Conservation (phyloP, 108 stramenopile species). For the Pseudonitzschia delicatissima region DNA sequence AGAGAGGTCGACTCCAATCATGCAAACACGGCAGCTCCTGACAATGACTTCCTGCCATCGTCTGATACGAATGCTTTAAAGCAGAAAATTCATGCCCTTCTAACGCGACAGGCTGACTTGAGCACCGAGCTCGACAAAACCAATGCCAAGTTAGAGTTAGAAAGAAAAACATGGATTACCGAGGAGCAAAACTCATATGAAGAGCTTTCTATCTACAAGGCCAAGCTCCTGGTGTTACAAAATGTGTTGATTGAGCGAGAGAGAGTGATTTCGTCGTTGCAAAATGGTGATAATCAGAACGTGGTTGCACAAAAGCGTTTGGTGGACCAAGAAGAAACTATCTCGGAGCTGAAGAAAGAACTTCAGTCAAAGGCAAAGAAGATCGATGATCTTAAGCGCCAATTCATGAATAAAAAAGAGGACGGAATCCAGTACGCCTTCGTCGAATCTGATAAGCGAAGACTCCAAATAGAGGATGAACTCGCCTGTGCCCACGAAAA, state of each 20-base stretch:
- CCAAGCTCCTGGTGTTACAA: neutral
- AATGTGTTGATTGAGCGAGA: neutral
- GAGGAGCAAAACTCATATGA: neutral
- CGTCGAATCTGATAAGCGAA: slow-evolving; percentile 10
- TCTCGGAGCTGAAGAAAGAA: slow-evolving; percentile 13
- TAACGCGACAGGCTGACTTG: neutral
- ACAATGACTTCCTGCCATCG: too few species aligned
- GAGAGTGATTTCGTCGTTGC: neutral
- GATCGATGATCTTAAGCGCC: slow-evolving; percentile 9
- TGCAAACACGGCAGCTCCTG: too few species aligned
- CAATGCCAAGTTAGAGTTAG: neutral
- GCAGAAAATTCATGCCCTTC: neutral
- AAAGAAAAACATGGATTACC: slow-evolving; percentile 4
- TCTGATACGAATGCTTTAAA: too few species aligned
- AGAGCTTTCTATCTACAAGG: neutral
- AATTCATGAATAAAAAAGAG: slow-evolving; percentile 6
- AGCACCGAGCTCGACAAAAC: neutral
- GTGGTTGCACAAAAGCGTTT: slow-evolving; percentile 1
- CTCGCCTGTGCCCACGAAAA: neutral
- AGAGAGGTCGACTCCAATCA: neutral
- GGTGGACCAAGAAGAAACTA: slow-evolving; percentile 6
- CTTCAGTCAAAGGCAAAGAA: neutral
- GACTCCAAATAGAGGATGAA: slow-evolving; percentile 1
- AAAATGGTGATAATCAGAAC: slow-evolving; percentile 8
- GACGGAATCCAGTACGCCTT: neutral